Base-by-base conservation (phyloP, 2,329 filamentous ascomycete genomes). In the Aspergillus fijiensis region DNA sequence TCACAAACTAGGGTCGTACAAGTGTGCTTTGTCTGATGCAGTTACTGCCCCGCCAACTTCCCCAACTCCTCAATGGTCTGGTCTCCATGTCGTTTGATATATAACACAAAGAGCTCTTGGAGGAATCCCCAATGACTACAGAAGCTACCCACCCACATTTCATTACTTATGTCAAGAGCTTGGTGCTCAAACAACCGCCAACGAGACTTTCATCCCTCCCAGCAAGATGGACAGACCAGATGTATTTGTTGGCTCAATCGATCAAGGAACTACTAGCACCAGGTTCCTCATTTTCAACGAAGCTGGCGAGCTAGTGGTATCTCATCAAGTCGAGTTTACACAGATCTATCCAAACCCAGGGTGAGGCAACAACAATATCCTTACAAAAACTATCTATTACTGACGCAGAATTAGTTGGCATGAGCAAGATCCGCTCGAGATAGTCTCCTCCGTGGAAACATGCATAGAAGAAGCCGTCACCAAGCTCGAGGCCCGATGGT, bases 201-300 rank as follows among this genome's bases (percentile, higher is more conserved):
- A n/a, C 2, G 10, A 51, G 27, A 35, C 12, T n/a, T 10, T 33
- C 19, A 7, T 21, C 51, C 23, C 49, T 35, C 33, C n/a, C 14
- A n/a, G 5, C 57, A 47, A 7, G 14, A 73, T 73, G 70, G 64
- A 70, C 29, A 54, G 62, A 19, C 58, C 65, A 33, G 67, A 74
- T 16, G 60, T 58, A 9, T 96, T 91, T 70, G 87, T 96, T 58
- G 92, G 91, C 55, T 90, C 90, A 64, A 93, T 96, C 71, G 92
- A 96, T 72, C 92, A 96, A 71, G 92, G 92, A 54, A 96, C 92
- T 14, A 96, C 92, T 19, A 94, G 90, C 58, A 90, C 92, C 25
- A 84, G 92, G 51, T 96, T 96, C 76, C 82, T 96, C 66, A 93
- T 97, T 70, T 96, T 96, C 80, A 88, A 96, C 77, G 85, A 85